Base-by-base conservation (phyloP, 306 rosid genomes). In the Trifolium subterraneum region DNA sequence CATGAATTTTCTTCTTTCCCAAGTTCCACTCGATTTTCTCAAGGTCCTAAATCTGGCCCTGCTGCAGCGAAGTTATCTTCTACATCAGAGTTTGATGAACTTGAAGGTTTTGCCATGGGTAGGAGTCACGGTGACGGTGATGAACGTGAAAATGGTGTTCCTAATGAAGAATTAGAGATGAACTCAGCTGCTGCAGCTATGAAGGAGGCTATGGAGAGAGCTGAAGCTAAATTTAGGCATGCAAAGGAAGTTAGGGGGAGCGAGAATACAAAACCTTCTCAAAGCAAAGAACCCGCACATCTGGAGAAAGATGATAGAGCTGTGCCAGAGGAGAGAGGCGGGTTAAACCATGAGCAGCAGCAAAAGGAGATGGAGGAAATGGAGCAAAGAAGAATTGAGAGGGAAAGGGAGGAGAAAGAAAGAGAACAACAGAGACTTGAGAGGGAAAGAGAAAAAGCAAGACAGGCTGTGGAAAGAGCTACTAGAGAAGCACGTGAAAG, bases 401-500 rank as follows among this genome's bases (percentile, higher is more conserved):
- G 74, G 69, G 88, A 86, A 82, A 85, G 73, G 78, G 96, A 80
- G 55, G 85, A 87, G 80, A 93, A 88, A 75, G 91, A 87, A 79
- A 87, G 85, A 83, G 96, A 90, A 74, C 88, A 68, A 58, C 96
- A 75, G 74, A 74, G 86, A 81, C 78, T 86, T 78, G 97, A 87
- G 80, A 85, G 84, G 74, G 98, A 92, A 84, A 88, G 91, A 85
- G 90, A 64, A 14, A 88, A 36, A 69, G 94, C 80, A 42, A 94
- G 93, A 81, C 97, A 88, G 70, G 99, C 97, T 80, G 98, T 94
- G 67, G 99, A 88, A 85, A 94, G 99, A 84, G 99, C 99, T 64
- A 92, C 99, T 14, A 87, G 99, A 81, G 99, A 94, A 84, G 99
- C 97, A 22, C 99, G 99, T 38, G 99, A 88, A 74, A 88, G 99